phyloP scores from a whole-genome alignment of 768 basidiomycete genomes.

The Phanerodontia chrysosporium region DNA sequence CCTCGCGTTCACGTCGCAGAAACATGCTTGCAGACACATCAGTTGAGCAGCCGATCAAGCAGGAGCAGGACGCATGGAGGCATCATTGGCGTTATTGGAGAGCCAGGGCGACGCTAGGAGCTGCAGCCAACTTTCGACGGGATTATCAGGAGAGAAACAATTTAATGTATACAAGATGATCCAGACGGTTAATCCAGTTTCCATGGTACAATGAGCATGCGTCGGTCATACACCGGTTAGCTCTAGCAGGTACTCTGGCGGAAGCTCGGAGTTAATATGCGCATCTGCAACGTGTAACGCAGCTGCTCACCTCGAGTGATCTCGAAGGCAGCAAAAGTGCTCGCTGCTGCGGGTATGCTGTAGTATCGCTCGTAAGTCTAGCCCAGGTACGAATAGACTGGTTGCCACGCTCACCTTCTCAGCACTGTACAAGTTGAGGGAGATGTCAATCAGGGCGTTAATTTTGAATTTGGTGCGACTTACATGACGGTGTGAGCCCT shows the following conservation, averaged over 20 bases:
- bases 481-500: slow-evolving; percentile 74
- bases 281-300: not conserved
- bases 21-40: not conserved
- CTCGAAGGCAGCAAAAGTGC: slow-evolving; percentile 89
- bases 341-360: slow-evolving; percentile 88
- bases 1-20: not conserved
- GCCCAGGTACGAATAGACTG: not conserved
- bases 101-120: not conserved
- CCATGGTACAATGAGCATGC: not conserved
- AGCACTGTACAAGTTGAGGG: slow-evolving; percentile 39
- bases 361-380: not conserved
- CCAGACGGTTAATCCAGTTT: not conserved
- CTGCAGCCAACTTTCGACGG: not conserved
- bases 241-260: slow-evolving; percentile 27
- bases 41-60: not conserved
- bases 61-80: not conserved
- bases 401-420: slow-evolving; percentile 45
- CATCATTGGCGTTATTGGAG: not conserved
- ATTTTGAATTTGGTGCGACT: slow-evolving; percentile 24
- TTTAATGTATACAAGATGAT: not conserved
- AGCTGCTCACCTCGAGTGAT: slow-evolving; percentile 60
- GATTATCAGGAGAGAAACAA: not conserved
- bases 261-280: not conserved
- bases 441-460: not conserved
- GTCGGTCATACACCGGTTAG: slow-evolving; percentile 24